Conservation (phyloP, 2,329 filamentous ascomycete genomes). For the Arachnopeziza araneosa region DNA sequence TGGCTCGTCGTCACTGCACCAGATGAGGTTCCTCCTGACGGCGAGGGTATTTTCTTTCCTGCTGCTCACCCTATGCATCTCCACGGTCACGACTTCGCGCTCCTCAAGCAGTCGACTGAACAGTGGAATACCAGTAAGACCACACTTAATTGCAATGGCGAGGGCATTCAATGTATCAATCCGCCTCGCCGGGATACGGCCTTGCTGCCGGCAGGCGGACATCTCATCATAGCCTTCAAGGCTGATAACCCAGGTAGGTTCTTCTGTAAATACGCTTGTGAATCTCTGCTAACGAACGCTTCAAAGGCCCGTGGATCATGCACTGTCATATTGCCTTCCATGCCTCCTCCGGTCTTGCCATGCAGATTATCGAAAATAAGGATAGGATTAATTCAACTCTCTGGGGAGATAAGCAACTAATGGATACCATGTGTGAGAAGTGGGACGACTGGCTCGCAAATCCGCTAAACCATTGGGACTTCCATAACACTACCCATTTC, state of each 20-base stretch:
- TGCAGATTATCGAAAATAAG: slow-evolving; percentile 16
- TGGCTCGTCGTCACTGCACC: slow-evolving; percentile 3
- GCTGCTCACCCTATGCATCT: slow-evolving; percentile 41
- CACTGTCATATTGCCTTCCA: slow-evolving; percentile 39
- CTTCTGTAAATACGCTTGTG: background rate
- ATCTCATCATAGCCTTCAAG: slow-evolving; percentile 45
- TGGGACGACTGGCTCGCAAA: slow-evolving; percentile 5
- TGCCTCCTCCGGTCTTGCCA: slow-evolving; percentile 11
- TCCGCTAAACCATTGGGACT: slow-evolving; percentile 1
- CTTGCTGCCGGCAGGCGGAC: slow-evolving; percentile 39
- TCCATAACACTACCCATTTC: background rate
- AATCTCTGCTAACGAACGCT: background rate
- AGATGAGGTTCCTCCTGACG: slow-evolving; percentile 9
- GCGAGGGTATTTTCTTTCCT: slow-evolving; percentile 2
- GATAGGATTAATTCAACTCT: slow-evolving; percentile 2
- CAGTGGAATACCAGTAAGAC: slow-evolving; percentile 35
- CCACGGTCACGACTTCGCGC: slow-evolving; percentile 43
- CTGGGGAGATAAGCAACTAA: background rate
- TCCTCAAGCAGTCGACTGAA: slow-evolving; percentile 25
- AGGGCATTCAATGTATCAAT: slow-evolving; percentile 32
- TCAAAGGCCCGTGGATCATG: slow-evolving; percentile 36
- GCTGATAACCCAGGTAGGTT: slow-evolving; percentile 41
- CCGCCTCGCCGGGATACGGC: slow-evolving; percentile 46
- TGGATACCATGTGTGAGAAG: slow-evolving; percentile 1
- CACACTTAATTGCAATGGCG: slow-evolving; percentile 37